Conservation (phyloP, 306 rosid species). For the Gillenia trifoliata region DNA sequence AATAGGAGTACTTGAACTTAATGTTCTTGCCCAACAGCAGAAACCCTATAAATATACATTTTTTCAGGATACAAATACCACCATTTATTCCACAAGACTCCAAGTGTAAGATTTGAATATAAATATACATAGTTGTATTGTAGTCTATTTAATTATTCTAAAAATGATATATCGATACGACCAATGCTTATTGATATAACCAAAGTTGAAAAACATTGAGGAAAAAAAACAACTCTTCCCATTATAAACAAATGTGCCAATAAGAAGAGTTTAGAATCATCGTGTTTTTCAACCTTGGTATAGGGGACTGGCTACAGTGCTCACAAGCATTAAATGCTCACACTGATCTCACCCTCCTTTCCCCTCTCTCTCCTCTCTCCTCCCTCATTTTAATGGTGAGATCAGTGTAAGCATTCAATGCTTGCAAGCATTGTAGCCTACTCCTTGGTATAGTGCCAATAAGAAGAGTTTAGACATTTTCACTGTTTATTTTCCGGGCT, state of each 20-base stretch:
- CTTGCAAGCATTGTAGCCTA: too few species aligned
- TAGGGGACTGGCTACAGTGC: too few species aligned
- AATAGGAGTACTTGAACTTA: constrained; percentile 11
- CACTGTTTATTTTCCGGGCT: too few species aligned
- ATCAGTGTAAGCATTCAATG: too few species aligned
- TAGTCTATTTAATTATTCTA: constrained; percentile 22
- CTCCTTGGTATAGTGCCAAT: constrained; percentile 22
- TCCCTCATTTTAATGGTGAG: too few species aligned
- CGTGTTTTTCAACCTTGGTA: background rate
- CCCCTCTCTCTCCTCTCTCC: too few species aligned
- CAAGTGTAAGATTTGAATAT: constrained; percentile 38
- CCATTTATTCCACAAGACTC: constrained; percentile 40
- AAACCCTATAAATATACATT: constrained; percentile 11
- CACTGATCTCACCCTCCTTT: too few species aligned
- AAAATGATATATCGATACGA: constrained; percentile 17
- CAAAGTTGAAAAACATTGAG: constrained; percentile 36
- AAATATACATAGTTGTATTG: constrained; percentile 24
- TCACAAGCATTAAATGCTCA: too few species aligned
- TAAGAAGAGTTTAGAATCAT: too few species aligned
- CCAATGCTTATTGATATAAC: constrained; percentile 34
- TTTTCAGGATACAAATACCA: background rate
- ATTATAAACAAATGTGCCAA: constrained; percentile 1
- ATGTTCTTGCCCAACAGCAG: constrained; percentile 6
- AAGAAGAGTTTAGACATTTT: background rate
- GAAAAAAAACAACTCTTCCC: constrained; percentile 30